phyloP scores from a whole-genome alignment of 768 basidiomycete species.

The Artomyces pyxidatus region DNA sequence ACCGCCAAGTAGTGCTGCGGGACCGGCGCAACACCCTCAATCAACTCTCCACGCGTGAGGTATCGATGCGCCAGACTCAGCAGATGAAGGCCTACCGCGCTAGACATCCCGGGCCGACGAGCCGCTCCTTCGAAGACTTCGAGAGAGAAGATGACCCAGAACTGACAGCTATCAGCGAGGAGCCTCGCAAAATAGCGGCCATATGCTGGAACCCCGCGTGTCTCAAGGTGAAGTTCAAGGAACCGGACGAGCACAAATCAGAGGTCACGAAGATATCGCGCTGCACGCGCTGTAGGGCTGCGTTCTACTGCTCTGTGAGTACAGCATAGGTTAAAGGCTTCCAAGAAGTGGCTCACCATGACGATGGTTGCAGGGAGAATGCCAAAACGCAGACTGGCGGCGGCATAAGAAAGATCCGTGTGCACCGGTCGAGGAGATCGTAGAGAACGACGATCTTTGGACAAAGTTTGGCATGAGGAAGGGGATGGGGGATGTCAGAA shows the following conservation, averaged over 20 bases:
- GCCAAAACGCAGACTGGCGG: slow-evolving; percentile 13
- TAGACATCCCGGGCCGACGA: not conserved
- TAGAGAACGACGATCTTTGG: slow-evolving; percentile 13
- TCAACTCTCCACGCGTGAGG: slow-evolving; percentile 4
- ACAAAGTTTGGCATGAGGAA: not conserved
- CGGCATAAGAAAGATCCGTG: slow-evolving; percentile 11
- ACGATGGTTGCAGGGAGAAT: not conserved
- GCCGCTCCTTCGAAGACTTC: not conserved
- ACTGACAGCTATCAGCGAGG: not conserved
- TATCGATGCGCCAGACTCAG: not conserved
- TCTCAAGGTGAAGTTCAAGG: not conserved
- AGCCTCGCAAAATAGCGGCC: not conserved
- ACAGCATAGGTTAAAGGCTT: no score
- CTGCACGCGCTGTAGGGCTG: not conserved
- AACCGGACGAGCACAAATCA: not conserved
- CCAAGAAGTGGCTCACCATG: no score
- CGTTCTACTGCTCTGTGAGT: slow-evolving; percentile 12
- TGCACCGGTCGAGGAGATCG: slow-evolving; percentile 9
- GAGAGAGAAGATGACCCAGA: not conserved
- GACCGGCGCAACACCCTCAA: slow-evolving; percentile 5
- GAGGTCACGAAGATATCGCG: not conserved
- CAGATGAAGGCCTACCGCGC: not conserved
- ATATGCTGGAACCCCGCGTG: not conserved
- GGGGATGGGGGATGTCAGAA: not conserved
- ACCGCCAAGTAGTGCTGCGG: slow-evolving; percentile 8